These are phyloP conservation scores for Pelargonium citronellum DNA, from an alignment of 441 rosid species.

Conservation along the genomic window DNA sequence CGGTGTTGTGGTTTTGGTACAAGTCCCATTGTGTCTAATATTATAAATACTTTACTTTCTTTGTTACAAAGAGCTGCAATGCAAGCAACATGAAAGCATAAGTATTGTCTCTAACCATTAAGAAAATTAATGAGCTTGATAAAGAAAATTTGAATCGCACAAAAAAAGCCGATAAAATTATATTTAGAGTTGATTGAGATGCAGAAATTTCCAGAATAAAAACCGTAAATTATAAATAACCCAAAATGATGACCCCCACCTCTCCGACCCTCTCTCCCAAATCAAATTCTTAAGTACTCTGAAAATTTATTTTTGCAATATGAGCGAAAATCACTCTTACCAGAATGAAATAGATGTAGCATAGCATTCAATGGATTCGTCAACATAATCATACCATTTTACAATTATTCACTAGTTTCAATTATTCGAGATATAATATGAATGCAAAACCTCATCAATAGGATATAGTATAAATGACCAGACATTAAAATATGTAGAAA, in stretches of 20 bases:
- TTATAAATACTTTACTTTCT: slow-evolving; percentile 63
- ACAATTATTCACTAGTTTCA: not conserved
- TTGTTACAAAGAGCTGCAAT: slow-evolving; percentile 82
- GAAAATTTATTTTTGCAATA: not conserved
- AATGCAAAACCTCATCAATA: not conserved
- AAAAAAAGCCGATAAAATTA: slow-evolving; percentile 6
- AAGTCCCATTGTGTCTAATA: slow-evolving; percentile 66
- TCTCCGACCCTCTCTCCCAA: not conserved
- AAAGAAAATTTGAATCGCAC: not conserved
- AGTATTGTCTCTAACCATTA: slow-evolving; percentile 13
- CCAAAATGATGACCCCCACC: not conserved
- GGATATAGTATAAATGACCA: not conserved
- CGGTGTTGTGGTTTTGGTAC: slow-evolving; percentile 69
- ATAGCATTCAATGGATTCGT: not conserved
- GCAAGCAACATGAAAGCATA: slow-evolving; percentile 30
- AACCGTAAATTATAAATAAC: not conserved
- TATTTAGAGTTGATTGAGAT: slow-evolving; percentile 5
- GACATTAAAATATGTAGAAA: not conserved
- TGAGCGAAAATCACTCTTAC: not conserved
- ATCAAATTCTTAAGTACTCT: not conserved
- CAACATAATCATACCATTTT: not conserved
- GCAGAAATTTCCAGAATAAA: slow-evolving; percentile 10
- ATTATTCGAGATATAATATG: not conserved
- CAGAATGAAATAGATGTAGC: not conserved
- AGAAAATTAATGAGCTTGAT: slow-evolving; percentile 3